Base-by-base conservation (phyloP, 768 basidiomycete species). In the Pisolithus albus region DNA sequence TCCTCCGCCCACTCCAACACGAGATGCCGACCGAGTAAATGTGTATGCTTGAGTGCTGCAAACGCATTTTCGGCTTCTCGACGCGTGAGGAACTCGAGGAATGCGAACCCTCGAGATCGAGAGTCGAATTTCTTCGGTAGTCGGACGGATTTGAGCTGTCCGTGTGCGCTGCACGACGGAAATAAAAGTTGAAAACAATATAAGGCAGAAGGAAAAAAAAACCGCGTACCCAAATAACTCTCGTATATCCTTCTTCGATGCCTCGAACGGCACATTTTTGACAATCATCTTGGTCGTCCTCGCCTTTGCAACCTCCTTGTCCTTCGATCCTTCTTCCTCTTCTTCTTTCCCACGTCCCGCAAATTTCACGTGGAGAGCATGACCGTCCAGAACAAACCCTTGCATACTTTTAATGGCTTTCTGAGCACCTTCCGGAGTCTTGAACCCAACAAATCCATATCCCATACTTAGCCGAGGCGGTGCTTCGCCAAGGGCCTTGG, bases 181-280 rank as follows among this genome's bases (percentile, higher is more conserved):
- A 7, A 18, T 2, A 26, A 44, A 54, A 50, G 43, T 51, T 4
- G 47, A 58, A 5, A 24, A 39, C 46, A 41, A 28, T 24, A 18
- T 18, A 19, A n/a, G 8, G 30, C 9, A 21, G 30, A 44, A 43
- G 39, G 19, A 49, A 18, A 21, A n/a, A 21, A 48, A 18, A 19
- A n/a, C 34, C 3, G 77, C 86, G 51, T 56, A 94, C 92, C 86
- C 79, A 67, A 98, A 96, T 34, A 98, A 68, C 55, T 89, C 87
- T 50, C 88, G 76, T 23, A 99, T 77, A 59, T 99, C 96, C 71
- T 88, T 92, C 75, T 88, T 91, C 40, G 86, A 86, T 42, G 87
- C 91, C 68, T 99, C 96, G 72, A 99, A 99, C 38, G 96, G 93
- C 49, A 97, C 79, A 61, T 99, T 99, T 81, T 97, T 98, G 58